Evolutionary conservation across 1,284 basidiomycete species (phyloP).

Genomic region (Meripilus lineatus): DNA sequence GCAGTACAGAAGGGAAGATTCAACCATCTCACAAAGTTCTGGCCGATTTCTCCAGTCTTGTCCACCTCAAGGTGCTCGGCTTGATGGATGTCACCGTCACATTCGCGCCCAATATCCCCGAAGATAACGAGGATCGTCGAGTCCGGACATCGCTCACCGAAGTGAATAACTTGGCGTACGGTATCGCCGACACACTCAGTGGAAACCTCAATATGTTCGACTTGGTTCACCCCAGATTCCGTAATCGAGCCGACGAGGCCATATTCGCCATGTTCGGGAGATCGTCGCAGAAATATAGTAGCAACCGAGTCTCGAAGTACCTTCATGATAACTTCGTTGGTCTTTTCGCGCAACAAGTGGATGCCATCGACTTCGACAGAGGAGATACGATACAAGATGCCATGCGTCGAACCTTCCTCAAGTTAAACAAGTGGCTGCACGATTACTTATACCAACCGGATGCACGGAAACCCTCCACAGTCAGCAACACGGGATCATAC

Average conservation of each 20-base stretch:
- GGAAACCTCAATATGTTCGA: constrained; percentile 86
- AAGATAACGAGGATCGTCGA: constrained; percentile 88
- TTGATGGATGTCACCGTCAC: constrained; percentile 98
- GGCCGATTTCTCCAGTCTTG: constrained; percentile 85
- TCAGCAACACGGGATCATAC: constrained; percentile 42
- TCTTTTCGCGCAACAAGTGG: constrained; percentile 58
- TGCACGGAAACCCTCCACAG: constrained; percentile 65
- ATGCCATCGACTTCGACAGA: constrained; percentile 38
- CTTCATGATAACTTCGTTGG: constrained; percentile 77
- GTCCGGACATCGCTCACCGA: constrained; percentile 91
- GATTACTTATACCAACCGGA: constrained; percentile 50
- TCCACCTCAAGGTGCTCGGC: constrained; percentile 83
- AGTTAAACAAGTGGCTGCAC: constrained; percentile 77
- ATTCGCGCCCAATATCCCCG: constrained; percentile 73
- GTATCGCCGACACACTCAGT: constrained; percentile 94
- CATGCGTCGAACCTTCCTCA: constrained; percentile 80
- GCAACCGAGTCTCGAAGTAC: constrained; percentile 69
- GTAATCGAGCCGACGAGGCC: constrained; percentile 76
- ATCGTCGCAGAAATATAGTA: constrained; percentile 59
- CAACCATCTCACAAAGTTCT: constrained; percentile 39
- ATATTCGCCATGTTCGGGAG: constrained; percentile 96
- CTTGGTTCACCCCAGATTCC: constrained; percentile 87
- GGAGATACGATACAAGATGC: constrained; percentile 70
- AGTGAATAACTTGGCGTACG: constrained; percentile 93
- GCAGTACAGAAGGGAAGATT: constrained; percentile 12